Evolutionary conservation across 2,329 filamentous ascomycete genomes (phyloP), one percentile per base, ranked within the genome.

Genomic region (Fusarium coffeatum): DNA sequence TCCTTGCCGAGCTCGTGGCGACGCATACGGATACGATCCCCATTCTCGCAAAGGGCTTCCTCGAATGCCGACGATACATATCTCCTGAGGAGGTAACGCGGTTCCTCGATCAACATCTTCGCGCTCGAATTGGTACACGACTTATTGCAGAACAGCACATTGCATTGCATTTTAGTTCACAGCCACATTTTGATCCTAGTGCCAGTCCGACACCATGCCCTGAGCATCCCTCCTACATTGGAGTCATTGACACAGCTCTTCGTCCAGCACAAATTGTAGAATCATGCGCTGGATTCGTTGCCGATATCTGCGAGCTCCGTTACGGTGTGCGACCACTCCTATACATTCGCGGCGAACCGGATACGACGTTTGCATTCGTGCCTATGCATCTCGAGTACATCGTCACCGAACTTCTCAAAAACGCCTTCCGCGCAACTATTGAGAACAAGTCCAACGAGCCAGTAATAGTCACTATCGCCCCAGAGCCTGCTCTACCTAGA

Each of bases 341-440:
- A 75, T 83, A 90, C 48, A 91, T 99, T 74, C 92, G 94, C 71
- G 96, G 96, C 69, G 91, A 97, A 78, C 90, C 92, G 0, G 90
- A 92, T 54, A 93, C 94, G n/a, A 91, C 90, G 0, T 97, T 99
- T 77, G 94, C 95, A 22, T 96, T 97, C 76, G 91, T 99, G 11
- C 96, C 96, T 16, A 96, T 97, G 78, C 96, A 99, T 79, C 87
- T 99, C 25, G 95, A 98, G 80, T 99, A 99, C 80, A 98, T 99
- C 70, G 88, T 98, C 69, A 99, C 95, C 0, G 96, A 99, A 80
- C 86, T 99, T 2, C 87, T 99, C 62, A 99, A 99, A 81, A 99
- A 99, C 77, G 93, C 94, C 2, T 99, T 98, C 83, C 89, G 96
- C 45, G 95, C 96, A 6, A 97, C 93, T 0, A 90, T 98, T 12